A percentile compares a stretch with the other conserved stretches of the same genome.
Conservation (phyloP, 108 stramenopile species). For the Skeletonema costatum region DNA sequence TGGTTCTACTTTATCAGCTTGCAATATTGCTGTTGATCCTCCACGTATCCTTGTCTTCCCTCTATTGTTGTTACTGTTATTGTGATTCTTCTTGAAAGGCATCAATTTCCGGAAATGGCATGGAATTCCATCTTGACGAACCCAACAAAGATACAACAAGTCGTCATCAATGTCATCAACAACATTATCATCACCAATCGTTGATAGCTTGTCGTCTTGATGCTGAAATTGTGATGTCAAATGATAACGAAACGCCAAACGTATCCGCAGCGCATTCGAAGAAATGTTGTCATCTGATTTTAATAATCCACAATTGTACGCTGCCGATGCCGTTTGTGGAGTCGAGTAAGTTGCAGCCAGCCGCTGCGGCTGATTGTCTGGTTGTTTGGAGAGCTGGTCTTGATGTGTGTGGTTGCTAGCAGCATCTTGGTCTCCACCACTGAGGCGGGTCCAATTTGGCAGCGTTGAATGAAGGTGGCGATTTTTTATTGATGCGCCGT, state of each 20-base stretch:
- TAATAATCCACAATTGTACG: conserved; percentile 18
- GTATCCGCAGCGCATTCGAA: conserved; percentile 9
- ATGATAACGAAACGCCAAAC: conserved; percentile 45
- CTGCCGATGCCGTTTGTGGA: conserved; percentile 16
- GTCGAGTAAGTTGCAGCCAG: conserved; percentile 1
- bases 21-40: too few species aligned
- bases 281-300: conserved; percentile 11
- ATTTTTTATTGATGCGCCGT: not conserved
- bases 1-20: too few species aligned
- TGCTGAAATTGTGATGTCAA: not conserved
- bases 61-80: not conserved
- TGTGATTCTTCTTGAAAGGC: too few species aligned
- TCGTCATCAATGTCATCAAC: not conserved
- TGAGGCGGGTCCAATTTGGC: conserved; percentile 9
- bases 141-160: conserved; percentile 32
- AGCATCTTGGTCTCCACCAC: not conserved
- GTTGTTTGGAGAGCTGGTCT: not conserved
- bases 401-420: not conserved
- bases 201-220: not conserved
- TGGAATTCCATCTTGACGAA: conserved; percentile 29
- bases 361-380: not conserved
- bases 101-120: conserved; percentile 19
- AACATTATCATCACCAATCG: not conserved
- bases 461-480: not conserved
- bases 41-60: not conserved